Conservation (phyloP, 1,284 basidiomycete species). For the Rhodotorula sp. region DNA sequence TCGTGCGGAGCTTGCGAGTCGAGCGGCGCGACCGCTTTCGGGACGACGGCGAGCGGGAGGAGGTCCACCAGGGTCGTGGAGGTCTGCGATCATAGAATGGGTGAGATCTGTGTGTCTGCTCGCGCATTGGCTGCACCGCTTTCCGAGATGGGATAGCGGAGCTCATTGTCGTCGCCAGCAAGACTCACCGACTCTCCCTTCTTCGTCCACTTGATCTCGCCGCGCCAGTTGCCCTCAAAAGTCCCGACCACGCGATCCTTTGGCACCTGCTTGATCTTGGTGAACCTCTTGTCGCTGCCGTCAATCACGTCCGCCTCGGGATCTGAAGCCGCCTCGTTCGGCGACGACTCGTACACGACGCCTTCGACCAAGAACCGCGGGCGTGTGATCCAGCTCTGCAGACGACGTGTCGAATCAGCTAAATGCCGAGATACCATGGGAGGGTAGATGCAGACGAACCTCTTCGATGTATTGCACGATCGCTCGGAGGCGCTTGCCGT, state of each 20-base stretch:
- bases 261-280: constrained; percentile 86
- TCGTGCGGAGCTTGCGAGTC: constrained; percentile 76
- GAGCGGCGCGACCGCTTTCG: constrained; percentile 80
- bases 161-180: constrained; percentile 12
- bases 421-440: not conserved
- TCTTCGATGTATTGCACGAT: constrained; percentile 96
- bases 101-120: not conserved
- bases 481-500: constrained; percentile 62
- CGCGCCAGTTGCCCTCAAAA: constrained; percentile 87
- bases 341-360: constrained; percentile 64
- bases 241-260: constrained; percentile 70
- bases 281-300: constrained; percentile 57
- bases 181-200: constrained; percentile 16
- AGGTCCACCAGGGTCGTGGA: constrained; percentile 70
- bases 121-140: constrained; percentile 22
- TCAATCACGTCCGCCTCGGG: constrained; percentile 49
- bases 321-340: constrained; percentile 18
- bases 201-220: constrained; percentile 65
- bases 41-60: constrained; percentile 68
- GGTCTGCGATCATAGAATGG: not conserved
- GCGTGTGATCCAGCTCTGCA: constrained; percentile 83
- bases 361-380: constrained; percentile 87
- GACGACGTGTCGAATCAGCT: not conserved
- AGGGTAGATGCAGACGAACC: constrained; percentile 54
- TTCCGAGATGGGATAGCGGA: constrained; percentile 33